Evolutionary conservation across 1,284 basidiomycete species (phyloP), one percentile per base, ranked within the genome.

Genomic region (Pseudozyma sp.): DNA sequence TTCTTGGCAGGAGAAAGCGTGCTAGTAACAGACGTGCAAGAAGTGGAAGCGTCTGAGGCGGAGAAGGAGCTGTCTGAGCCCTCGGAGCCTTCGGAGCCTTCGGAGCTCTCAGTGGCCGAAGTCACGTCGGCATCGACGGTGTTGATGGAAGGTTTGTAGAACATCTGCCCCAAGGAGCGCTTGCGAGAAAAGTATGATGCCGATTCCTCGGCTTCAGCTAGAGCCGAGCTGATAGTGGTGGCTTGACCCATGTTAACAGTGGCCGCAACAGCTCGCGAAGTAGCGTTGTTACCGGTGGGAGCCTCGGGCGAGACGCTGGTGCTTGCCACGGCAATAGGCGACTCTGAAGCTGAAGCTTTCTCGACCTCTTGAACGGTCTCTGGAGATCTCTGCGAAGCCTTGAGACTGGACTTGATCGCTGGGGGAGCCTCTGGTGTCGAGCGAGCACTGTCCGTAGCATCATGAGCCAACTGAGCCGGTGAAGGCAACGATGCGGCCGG

Each of bases 1-100:
- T 51, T 64, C 44, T 64, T 61, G 40, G 48, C 16, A 11, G 60
- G 49, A 6, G 53, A 34, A 14, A 35, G 44, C 19, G 59, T 55
- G 12, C 21, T 16, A 2, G 47, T n/a, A 3, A 48, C 19, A 11
- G 52, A 42, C 12, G 38, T 16, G 50, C 14, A 45, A 3, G 59
- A 31, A 7, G 34, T 49, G 3, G 55, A 59, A 16, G 18, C 39
- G 6, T 13, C 35, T 1, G 54, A 64, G 2, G 42, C 12, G 16
- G 40, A 36, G 6, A 49, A 42, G 1, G 5, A 36, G 18, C 19
- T 6, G 10, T 47, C 35, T 3, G 40, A 51, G 39, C 42, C 36
- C 13, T n/a, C 25, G n/a, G 19, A 9, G 18, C 14, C 9, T 12
- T 47, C 45, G 19, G 42, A 43, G 14, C 44, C 25, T 10, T n/a